phyloP scores from a whole-genome alignment of 2,329 filamentous ascomycete species.

The Claviceps pusilla region DNA sequence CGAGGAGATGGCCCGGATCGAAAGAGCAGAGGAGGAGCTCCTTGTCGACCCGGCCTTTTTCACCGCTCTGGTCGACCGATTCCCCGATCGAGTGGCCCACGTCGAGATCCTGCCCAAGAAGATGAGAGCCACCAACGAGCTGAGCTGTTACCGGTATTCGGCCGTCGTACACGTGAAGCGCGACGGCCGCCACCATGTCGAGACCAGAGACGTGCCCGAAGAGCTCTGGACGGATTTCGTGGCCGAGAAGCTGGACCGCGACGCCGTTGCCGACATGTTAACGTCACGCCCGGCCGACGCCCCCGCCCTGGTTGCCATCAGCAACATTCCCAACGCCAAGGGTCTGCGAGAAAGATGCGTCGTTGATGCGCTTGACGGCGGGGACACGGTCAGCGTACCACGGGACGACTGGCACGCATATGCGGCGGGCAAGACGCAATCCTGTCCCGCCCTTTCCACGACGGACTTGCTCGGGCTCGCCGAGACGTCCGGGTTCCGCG shows the following conservation, averaged over 20 bases:
- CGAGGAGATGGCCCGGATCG: conserved; percentile 5
- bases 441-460: conserved; percentile 3
- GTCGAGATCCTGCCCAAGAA: conserved; percentile 14
- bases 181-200: neutral
- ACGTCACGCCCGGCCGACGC: neutral
- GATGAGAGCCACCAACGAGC: conserved; percentile 13
- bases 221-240: conserved; percentile 4
- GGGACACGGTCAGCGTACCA: neutral
- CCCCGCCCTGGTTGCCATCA: neutral
- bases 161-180: conserved; percentile 10
- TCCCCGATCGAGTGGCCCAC: conserved; percentile 9
- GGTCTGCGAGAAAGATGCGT: conserved; percentile 13
- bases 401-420: neutral
- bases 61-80: conserved; percentile 4
- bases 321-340: conserved; percentile 11
- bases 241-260: neutral
- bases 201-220: neutral
- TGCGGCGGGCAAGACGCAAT: neutral
- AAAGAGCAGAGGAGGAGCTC: conserved; percentile 10
- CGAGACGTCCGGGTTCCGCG: conserved; percentile 26
- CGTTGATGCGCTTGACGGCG: conserved; percentile 2
- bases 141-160: conserved; percentile 13
- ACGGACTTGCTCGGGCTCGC: conserved; percentile 10
- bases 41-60: conserved; percentile 14
- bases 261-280: neutral